Percentiles rank a stretch among this genome's conserved stretches.
Evolutionary conservation across 805 yeast species (phyloP).

Genomic region (Wickerhamiella australiensis): DNA sequence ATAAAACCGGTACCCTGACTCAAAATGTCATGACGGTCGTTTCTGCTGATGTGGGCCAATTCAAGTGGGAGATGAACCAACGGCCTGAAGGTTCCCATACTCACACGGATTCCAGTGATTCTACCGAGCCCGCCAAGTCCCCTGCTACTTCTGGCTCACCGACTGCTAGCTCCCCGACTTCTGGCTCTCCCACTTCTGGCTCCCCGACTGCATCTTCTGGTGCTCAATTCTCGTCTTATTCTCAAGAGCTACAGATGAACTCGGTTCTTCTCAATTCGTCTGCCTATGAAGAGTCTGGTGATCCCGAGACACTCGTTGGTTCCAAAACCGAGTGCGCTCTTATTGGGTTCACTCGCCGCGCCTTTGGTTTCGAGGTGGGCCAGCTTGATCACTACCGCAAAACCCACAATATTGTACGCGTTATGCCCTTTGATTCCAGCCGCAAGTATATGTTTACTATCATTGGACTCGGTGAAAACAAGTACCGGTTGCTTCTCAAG

Average conservation of each 20-base stretch:
- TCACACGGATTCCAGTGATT: neutral
- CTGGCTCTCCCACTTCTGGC: too few relatives aligned
- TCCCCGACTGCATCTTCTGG: too few relatives aligned
- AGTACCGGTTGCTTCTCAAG: slow-evolving; percentile 56
- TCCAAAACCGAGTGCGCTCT: slow-evolving; percentile 92
- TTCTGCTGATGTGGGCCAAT: slow-evolving; percentile 50
- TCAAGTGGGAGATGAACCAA: slow-evolving; percentile 24
- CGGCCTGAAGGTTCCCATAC: slow-evolving; percentile 6
- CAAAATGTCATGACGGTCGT: slow-evolving; percentile 90
- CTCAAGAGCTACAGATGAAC: slow-evolving; percentile 29
- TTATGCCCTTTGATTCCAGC: slow-evolving; percentile 82
- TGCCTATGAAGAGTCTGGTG: slow-evolving; percentile 53
- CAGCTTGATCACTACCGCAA: slow-evolving; percentile 39
- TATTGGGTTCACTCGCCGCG: slow-evolving; percentile 50
- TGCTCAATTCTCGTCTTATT: neutral
- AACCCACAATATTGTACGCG: slow-evolving; percentile 42
- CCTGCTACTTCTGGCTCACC: too few relatives aligned
- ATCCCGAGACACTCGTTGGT: slow-evolving; percentile 60
- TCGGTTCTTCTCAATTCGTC: slow-evolving; percentile 75
- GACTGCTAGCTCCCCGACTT: too few relatives aligned
- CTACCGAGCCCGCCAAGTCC: too few relatives aligned
- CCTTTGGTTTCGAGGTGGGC: slow-evolving; percentile 34
- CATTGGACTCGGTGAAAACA: slow-evolving; percentile 32
- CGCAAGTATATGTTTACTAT: slow-evolving; percentile 89
- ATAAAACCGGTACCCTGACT: slow-evolving; percentile 94